Percentiles rank a stretch among this genome's conserved stretches.
Evolutionary conservation across 371 early-diverging fungal species (phyloP).

Genomic region (Mortierella sp.): DNA sequence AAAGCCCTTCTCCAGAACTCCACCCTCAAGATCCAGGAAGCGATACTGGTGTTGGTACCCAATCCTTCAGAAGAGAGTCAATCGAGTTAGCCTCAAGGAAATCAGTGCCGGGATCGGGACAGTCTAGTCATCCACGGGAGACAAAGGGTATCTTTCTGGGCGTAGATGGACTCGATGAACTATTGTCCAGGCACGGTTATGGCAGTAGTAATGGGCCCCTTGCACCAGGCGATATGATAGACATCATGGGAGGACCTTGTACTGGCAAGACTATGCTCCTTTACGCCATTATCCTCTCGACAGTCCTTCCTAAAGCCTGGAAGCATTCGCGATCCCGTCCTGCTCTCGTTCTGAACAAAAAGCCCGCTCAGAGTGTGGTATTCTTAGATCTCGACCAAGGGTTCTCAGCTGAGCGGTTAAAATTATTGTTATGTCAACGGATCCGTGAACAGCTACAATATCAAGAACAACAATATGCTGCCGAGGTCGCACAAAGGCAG

Average conservation of each 20-base stretch:
- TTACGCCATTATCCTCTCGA: constrained; percentile 43
- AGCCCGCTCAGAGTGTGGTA: constrained; percentile 23
- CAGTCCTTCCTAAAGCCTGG: constrained; percentile 42
- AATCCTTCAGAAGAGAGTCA: not conserved
- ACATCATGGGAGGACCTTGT: constrained; percentile 31
- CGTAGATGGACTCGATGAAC: constrained; percentile 35
- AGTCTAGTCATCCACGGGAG: not conserved
- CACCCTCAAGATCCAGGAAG: not conserved
- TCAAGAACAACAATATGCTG: not conserved
- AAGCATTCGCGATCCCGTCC: constrained; percentile 22
- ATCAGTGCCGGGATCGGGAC: not conserved
- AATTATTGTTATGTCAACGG: constrained; percentile 14
- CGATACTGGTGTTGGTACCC: not conserved
- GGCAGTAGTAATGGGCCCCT: constrained; percentile 3
- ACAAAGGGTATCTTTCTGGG: constrained; percentile 16
- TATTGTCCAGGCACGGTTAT: constrained; percentile 13
- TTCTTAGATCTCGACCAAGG: constrained; percentile 45
- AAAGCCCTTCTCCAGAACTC: not conserved
- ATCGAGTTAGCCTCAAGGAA: not conserved
- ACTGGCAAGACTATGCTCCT: constrained; percentile 41
- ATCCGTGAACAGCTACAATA: constrained; percentile 2
- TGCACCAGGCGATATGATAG: constrained; percentile 36
- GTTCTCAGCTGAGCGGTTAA: constrained; percentile 18
- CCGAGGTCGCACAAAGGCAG: not conserved
- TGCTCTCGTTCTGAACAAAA: constrained; percentile 12